Base-by-base conservation (phyloP, 225 moss, liverwort and hornwort species). In the Pleurozium schreberi region DNA sequence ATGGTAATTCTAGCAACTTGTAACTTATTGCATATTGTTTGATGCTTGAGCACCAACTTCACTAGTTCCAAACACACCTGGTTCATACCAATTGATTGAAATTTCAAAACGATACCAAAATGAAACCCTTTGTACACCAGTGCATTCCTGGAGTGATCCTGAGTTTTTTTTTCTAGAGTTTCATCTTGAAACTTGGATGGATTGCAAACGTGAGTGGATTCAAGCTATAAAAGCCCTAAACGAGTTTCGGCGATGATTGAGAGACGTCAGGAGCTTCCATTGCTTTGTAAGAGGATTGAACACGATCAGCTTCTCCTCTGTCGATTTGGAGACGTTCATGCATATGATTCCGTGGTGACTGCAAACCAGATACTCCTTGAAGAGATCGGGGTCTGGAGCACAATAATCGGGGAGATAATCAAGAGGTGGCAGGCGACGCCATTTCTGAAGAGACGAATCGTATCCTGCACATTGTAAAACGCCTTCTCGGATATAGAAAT, bases 321-420 rank as follows among this genome's bases (percentile, higher is more conserved):
- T 50, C 8, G 88, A 86, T 65, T 84, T 93, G 33, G 88, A 92
- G 6, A 91, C 88, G 30, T 92, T 93, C 64, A 91, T 79, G 55
- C 89, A 89, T 2, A 92, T 3, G 4, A 93, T 57, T 2, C 93
- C 93, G 10, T 30, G 52, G 1, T 68, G 69, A 12, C 83, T 62
- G 60, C 90, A 84, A 4, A 93, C 55, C 8, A 90, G 73, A 26
- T 75, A 92, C 26, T 92, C 84, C 63, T 93, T 93, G 43, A 91
- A 87, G 5, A 91, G 69, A 6, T 91, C 86, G 26, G 76, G 52
- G 12, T 91, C 88, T 14, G 93, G 93, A 38, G 80, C 60, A 67
- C 87, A 91, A 33, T 38, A 43, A 2, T 76, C 36, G 9, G 93
- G 92, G 18, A 92, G 86, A 52, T 83, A 89, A 11, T 31, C 63